Evolutionary conservation across 2,329 filamentous ascomycete genomes (phyloP).

Genomic region (Aureobasidium musti): DNA sequence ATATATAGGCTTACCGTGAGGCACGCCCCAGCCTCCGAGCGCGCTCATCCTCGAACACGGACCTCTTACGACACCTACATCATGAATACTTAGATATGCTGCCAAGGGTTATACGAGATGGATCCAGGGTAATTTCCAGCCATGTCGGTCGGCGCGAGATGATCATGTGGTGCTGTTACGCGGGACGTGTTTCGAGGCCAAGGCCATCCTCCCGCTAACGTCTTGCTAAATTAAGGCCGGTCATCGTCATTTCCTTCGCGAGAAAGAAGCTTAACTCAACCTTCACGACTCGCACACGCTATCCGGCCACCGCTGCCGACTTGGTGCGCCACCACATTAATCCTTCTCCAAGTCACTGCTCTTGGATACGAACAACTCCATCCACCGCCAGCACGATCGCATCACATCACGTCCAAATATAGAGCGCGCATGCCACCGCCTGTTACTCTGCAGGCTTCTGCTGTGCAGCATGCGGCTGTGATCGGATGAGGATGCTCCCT

Average conservation of each 20-base stretch:
- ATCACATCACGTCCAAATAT: slow-evolving; percentile 2
- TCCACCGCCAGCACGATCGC: neutral
- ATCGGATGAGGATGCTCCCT: neutral
- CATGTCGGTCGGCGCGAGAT: neutral
- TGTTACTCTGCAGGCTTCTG: neutral
- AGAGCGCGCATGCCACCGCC: neutral
- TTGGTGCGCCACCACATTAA: neutral
- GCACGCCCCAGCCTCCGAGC: slow-evolving; percentile 4
- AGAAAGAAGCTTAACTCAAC: slow-evolving; percentile 20
- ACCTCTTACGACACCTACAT: slow-evolving; percentile 9
- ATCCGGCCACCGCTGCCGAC: neutral
- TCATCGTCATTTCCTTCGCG: slow-evolving; percentile 16
- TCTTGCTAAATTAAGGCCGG: slow-evolving; percentile 19
- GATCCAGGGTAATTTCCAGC: slow-evolving; percentile 17
- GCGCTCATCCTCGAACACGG: neutral
- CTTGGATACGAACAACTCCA: neutral
- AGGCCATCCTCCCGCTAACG: slow-evolving; percentile 16
- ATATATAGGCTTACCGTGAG: neutral
- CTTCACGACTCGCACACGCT: slow-evolving; percentile 10
- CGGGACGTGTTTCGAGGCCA: neutral
- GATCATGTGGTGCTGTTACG: slow-evolving; percentile 13
- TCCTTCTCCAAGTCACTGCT: neutral
- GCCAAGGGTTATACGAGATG: slow-evolving; percentile 8
- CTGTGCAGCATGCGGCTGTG: neutral
- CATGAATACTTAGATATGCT: slow-evolving; percentile 7